A percentile compares a stretch with the other conserved stretches of the same genome.
Conservation (phyloP, 139 green algal species). For the Micractinium sp. region DNA sequence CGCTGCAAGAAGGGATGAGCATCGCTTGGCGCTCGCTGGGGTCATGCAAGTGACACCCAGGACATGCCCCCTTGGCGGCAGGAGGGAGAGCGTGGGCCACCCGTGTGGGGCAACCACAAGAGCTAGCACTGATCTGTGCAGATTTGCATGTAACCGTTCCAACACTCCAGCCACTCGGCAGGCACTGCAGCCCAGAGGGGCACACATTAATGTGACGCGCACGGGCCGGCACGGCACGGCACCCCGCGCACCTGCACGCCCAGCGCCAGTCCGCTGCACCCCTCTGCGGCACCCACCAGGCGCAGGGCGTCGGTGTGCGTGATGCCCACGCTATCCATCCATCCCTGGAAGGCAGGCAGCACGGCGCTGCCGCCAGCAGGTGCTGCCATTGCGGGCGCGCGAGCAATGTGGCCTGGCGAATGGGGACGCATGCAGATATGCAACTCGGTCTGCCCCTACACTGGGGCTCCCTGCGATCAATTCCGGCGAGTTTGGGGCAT, state of each 20-base stretch:
- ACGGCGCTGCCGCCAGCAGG: background rate
- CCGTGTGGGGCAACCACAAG: no score
- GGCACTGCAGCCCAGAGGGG: background rate
- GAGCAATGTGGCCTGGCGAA: no score
- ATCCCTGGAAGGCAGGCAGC: conserved; percentile 16
- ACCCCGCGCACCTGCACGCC: conserved; percentile 16
- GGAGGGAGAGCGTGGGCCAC: no score
- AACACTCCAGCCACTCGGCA: no score
- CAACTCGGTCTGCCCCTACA: no score
- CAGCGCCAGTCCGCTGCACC: conserved; percentile 32
- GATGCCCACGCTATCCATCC: conserved; percentile 37
- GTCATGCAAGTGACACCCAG: no score
- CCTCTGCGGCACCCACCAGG: conserved; percentile 9
- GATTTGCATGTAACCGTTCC: background rate
- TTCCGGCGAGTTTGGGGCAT: no score
- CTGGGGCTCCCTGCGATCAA: no score
- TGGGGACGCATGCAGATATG: no score
- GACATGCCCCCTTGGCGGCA: no score
- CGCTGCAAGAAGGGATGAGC: background rate
- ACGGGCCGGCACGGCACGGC: background rate
- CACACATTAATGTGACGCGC: background rate
- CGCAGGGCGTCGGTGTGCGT: background rate
- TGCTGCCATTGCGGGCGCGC: no score
- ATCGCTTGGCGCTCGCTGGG: background rate
- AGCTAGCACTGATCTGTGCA: no score